Evolutionary conservation across 495 filamentous ascomycete species (phyloP).

Genomic region (Hypoxylon trugodes): DNA sequence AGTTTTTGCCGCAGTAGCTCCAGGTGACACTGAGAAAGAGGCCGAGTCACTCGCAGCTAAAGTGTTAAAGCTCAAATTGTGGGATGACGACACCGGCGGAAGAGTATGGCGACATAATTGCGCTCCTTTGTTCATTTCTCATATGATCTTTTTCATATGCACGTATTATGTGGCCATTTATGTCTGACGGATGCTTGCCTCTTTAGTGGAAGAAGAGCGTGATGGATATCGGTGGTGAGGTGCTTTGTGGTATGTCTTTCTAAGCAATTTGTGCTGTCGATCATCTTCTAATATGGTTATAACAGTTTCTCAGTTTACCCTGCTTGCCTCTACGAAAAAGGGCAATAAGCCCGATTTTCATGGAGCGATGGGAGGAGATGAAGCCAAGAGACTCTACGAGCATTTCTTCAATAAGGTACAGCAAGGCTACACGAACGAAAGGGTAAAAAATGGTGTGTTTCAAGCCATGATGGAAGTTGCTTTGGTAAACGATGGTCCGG

Average conservation of each 20-base stretch:
- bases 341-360: constrained; percentile 96
- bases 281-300: constrained; percentile 2
- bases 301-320: constrained; percentile 96
- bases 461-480: constrained; percentile 99
- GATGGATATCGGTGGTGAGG: constrained; percentile 84
- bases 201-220: constrained; percentile 89
- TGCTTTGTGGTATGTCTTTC: constrained; percentile 79
- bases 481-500: constrained; percentile 91
- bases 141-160: constrained; percentile 17
- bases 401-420: constrained; percentile 81
- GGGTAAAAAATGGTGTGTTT: constrained; percentile 93
- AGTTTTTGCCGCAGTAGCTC: constrained; percentile 89
- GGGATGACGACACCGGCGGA: constrained; percentile 78
- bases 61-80: constrained; percentile 87
- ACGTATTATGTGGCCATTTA: neutral
- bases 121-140: constrained; percentile 1
- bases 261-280: neutral
- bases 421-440: constrained; percentile 73
- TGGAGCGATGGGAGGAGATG: constrained; percentile 77
- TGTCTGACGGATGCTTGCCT: constrained; percentile 29
- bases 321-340: constrained; percentile 90
- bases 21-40: constrained; percentile 90
- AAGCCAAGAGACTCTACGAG: constrained; percentile 83
- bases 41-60: constrained; percentile 83
- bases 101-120: constrained; percentile 54